phyloP scores from a whole-genome alignment of 495 filamentous ascomycete genomes.

The Tuber borchii region DNA sequence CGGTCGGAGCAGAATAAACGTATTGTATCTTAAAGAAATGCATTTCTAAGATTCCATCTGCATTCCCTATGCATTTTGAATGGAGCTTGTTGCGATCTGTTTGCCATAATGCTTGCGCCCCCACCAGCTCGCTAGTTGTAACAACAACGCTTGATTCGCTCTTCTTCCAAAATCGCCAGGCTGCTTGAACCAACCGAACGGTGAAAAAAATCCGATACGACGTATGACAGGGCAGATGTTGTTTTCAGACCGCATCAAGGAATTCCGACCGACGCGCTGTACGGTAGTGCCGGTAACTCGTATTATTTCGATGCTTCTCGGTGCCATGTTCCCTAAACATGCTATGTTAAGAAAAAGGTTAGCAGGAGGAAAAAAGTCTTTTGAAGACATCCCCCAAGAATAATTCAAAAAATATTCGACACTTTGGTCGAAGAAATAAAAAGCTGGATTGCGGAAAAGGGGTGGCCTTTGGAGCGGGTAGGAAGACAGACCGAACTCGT shows the following conservation, averaged over 20 bases:
- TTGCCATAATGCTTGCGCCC: constrained; percentile 12
- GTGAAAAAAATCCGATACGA: constrained; percentile 4
- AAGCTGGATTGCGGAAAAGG: constrained; percentile 12
- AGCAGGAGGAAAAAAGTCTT: constrained; percentile 12
- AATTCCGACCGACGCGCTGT: constrained; percentile 15
- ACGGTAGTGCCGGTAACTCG: not conserved
- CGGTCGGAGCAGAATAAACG: not conserved
- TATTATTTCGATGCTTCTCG: not conserved
- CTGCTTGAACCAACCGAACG: constrained; percentile 13
- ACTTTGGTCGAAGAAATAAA: constrained; percentile 8
- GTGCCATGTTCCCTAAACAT: not conserved
- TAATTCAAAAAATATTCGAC: constrained; percentile 4
- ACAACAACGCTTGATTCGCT: constrained; percentile 27
- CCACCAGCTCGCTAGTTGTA: constrained; percentile 14
- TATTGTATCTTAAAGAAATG: not conserved
- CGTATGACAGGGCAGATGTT: constrained; percentile 1
- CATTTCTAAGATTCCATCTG: not conserved
- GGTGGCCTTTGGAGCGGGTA: constrained; percentile 5
- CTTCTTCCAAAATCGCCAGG: constrained; percentile 8
- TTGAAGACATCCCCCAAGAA: constrained; percentile 10
- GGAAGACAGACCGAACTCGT: constrained; percentile 21
- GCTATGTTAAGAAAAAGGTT: not conserved
- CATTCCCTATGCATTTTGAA: not conserved
- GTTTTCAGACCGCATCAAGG: constrained; percentile 11
- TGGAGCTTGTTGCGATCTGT: constrained; percentile 14